Evolutionary conservation across 2,329 filamentous ascomycete genomes (phyloP).

Genomic region (Monosporascus sp.): DNA sequence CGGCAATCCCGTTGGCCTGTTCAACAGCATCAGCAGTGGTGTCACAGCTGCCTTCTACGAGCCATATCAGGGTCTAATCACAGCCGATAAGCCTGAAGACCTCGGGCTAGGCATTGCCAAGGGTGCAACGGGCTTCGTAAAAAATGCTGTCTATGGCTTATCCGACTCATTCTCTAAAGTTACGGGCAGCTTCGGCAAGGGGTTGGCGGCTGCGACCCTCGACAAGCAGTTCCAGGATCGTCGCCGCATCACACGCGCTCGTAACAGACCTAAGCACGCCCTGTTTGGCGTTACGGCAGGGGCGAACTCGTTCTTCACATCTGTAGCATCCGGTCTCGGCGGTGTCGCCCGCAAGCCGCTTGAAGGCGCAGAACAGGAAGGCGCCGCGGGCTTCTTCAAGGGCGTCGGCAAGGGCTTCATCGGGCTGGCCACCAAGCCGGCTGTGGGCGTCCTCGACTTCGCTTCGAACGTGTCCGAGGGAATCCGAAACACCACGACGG

Average conservation of each 20-base stretch:
- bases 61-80: conserved; percentile 94
- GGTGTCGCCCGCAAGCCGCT: conserved; percentile 90
- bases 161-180: conserved; percentile 97
- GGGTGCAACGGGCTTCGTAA: conserved; percentile 93
- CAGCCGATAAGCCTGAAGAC: conserved; percentile 92
- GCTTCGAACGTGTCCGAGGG: conserved; percentile 96
- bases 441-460: conserved; percentile 93
- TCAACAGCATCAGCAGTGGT: conserved; percentile 97
- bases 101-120: conserved; percentile 93
- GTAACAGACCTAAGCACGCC: conserved; percentile 94
- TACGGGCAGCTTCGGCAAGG: conserved; percentile 95
- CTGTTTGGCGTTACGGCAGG: conserved; percentile 93
- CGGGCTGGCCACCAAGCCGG: conserved; percentile 92
- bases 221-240: conserved; percentile 99
- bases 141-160: conserved; percentile 97
- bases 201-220: conserved; percentile 86
- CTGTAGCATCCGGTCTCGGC: conserved; percentile 87
- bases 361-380: conserved; percentile 93
- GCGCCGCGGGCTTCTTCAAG: conserved; percentile 91
- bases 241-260: conserved; percentile 83
- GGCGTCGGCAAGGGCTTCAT: conserved; percentile 93
- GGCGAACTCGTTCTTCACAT: conserved; percentile 90
- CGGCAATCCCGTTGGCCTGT: conserved; percentile 92
- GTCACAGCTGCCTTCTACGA: conserved; percentile 99
- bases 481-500: conserved; percentile 96